phyloP scores from a whole-genome alignment of 495 filamentous ascomycete species.

The Cairneyella variabilis region DNA sequence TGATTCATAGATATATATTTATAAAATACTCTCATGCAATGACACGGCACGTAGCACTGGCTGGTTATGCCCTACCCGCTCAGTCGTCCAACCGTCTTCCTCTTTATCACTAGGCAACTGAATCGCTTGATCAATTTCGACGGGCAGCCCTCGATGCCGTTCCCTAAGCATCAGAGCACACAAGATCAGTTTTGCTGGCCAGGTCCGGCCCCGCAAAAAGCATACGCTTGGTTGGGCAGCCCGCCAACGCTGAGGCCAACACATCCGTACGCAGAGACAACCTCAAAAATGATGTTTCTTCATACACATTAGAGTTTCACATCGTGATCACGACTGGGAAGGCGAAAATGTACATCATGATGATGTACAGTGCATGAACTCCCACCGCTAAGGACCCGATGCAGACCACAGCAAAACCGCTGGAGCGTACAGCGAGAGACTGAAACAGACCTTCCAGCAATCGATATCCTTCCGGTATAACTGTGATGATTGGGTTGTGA shows the following conservation, averaged over 20 bases:
- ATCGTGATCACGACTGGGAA: constrained; percentile 92
- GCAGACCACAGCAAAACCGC: constrained; percentile 75
- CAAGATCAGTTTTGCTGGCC: constrained; percentile 76
- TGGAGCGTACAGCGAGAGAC: constrained; percentile 75
- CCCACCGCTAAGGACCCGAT: constrained; percentile 75
- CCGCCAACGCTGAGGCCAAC: constrained; percentile 87
- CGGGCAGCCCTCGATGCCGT: constrained; percentile 84
- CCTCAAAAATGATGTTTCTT: constrained; percentile 87
- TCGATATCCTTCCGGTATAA: constrained; percentile 59
- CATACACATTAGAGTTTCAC: constrained; percentile 90
- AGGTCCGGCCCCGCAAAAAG: constrained; percentile 72
- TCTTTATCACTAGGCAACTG: constrained; percentile 60
- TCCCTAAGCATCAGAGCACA: constrained; percentile 90
- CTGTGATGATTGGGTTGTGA: constrained; percentile 58
- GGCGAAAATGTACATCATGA: constrained; percentile 99
- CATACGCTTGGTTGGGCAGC: constrained; percentile 64
- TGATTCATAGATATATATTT: no score
- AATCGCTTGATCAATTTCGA: constrained; percentile 85
- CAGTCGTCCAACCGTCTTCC: no score
- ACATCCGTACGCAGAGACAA: constrained; percentile 88
- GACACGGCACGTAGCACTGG: no score
- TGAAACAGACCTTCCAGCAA: constrained; percentile 85
- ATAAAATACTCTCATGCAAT: neutral
- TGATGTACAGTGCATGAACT: constrained; percentile 85
- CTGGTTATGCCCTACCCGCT: no score